phyloP scores from a whole-genome alignment of 75 land plant species.

The Azolla pinnata region DNA sequence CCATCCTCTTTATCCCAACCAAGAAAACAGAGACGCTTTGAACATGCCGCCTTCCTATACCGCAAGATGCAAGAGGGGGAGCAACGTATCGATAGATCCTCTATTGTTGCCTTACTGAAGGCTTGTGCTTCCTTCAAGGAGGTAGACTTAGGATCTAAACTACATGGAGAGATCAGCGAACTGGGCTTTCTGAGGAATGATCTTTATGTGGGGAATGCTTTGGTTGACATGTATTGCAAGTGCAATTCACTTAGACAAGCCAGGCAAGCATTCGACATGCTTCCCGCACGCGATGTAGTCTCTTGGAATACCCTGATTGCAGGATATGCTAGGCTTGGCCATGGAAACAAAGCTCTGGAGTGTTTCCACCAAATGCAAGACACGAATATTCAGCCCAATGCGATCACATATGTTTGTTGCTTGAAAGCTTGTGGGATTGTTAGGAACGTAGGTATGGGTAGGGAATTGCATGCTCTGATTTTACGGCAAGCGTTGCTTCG shows the following conservation, averaged over 20 bases:
- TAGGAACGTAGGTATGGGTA: conserved; percentile 31
- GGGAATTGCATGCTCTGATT: conserved; percentile 23
- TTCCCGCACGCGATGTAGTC: conserved; percentile 46
- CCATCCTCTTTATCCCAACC: no score
- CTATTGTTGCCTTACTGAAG: conserved; percentile 3
- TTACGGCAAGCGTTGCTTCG: conserved; percentile 26
- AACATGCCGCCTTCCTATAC: background rate
- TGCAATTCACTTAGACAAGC: conserved; percentile 28
- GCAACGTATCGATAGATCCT: background rate
- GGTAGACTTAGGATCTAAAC: background rate
- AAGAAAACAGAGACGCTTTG: no score
- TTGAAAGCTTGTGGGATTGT: conserved; percentile 36
- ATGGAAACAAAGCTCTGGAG: conserved; percentile 21
- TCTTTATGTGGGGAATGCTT: conserved; percentile 41
- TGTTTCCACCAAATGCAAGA: conserved; percentile 33
- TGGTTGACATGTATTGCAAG: conserved; percentile 32
- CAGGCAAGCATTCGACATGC: conserved; percentile 35
- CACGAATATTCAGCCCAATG: conserved; percentile 32
- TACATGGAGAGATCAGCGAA: background rate
- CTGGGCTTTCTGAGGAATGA: conserved; percentile 5
- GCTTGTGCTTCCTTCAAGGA: background rate
- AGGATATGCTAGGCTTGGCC: conserved; percentile 38
- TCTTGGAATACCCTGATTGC: conserved; percentile 62
- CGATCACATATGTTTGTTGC: conserved; percentile 43
- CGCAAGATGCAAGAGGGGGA: background rate